Evolutionary conservation across 257 asterid genomes (phyloP).

Genomic region (Ophiorrhiza pumila): DNA sequence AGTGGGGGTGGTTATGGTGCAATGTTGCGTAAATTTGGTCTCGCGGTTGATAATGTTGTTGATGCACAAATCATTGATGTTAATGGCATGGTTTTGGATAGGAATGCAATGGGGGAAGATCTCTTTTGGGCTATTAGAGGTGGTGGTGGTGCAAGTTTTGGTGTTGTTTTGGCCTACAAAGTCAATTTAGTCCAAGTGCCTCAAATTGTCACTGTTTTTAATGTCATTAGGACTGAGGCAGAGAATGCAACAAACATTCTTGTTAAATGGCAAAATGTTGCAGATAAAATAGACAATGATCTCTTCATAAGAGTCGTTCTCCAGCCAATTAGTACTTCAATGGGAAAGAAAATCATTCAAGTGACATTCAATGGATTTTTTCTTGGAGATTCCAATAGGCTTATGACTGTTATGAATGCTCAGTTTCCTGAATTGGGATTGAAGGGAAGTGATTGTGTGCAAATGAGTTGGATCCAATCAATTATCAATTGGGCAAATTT

Average conservation of each 20-base stretch:
- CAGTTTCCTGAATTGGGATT: conserved; percentile 19
- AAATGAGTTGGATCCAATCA: conserved; percentile 34
- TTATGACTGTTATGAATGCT: neutral
- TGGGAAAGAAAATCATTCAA: neutral
- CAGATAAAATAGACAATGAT: conserved; percentile 15
- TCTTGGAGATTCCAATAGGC: conserved; percentile 11
- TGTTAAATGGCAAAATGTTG: conserved; percentile 15
- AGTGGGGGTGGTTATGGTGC: conserved; percentile 25
- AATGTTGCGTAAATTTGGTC: conserved; percentile 15
- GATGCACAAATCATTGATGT: too few relatives aligned
- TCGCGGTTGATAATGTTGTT: conserved; percentile 36
- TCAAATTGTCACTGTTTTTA: neutral
- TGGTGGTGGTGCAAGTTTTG: conserved; percentile 21
- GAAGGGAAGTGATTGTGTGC: conserved; percentile 8
- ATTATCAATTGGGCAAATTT: conserved; percentile 34
- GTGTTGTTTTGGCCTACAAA: conserved; percentile 12
- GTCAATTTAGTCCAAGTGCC: conserved; percentile 13
- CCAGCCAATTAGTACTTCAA: conserved; percentile 6
- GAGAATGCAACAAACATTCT: conserved; percentile 4
- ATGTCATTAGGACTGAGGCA: neutral
- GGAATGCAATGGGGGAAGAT: conserved; percentile 43
- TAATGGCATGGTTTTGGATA: conserved; percentile 30
- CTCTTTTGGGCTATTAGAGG: conserved; percentile 26
- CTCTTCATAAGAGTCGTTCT: conserved; percentile 23
- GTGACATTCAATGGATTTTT: conserved; percentile 9